These are phyloP conservation scores for Trichoderma orchidacearum DNA, from an alignment of 495 filamentous ascomycete species.

Conservation along the genomic window DNA sequence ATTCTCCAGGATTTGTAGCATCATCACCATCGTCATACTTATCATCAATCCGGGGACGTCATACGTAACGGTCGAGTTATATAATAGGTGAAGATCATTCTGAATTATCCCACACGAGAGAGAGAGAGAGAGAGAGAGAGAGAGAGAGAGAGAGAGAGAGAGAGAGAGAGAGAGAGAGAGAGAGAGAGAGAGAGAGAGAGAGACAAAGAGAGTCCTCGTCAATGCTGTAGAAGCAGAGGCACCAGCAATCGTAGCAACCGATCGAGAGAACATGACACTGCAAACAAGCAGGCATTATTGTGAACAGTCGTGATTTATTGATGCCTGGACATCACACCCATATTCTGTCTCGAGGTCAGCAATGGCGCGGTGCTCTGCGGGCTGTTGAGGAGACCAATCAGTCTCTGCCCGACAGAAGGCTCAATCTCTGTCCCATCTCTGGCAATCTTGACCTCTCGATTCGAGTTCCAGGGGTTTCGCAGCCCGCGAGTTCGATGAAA, in stretches of 20 bases:
- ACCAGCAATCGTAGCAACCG: neutral
- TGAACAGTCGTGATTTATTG: slow-evolving; percentile 11
- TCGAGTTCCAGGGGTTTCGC: slow-evolving; percentile 93
- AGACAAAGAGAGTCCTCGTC: no score
- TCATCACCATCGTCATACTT: neutral
- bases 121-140: no score
- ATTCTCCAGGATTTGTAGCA: neutral
- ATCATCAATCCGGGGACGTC: neutral
- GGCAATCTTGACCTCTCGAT: slow-evolving; percentile 92
- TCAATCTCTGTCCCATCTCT: slow-evolving; percentile 92
- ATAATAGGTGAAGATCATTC: no score
- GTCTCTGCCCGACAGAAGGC: slow-evolving; percentile 60
- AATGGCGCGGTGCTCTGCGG: slow-evolving; percentile 23
- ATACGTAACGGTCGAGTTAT: neutral
- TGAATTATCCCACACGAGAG: no score
- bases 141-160: no score
- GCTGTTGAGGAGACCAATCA: slow-evolving; percentile 68
- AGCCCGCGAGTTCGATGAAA: slow-evolving; percentile 85
- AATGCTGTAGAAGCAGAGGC: no score
- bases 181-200: no score
- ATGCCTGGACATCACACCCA: slow-evolving; percentile 14
- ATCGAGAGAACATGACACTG: neutral
- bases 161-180: no score
- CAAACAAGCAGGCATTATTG: neutral
- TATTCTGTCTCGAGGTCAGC: slow-evolving; percentile 4